Evolutionary conservation across 257 asterid genomes (phyloP).

Genomic region (Scutellaria galericulata): DNA sequence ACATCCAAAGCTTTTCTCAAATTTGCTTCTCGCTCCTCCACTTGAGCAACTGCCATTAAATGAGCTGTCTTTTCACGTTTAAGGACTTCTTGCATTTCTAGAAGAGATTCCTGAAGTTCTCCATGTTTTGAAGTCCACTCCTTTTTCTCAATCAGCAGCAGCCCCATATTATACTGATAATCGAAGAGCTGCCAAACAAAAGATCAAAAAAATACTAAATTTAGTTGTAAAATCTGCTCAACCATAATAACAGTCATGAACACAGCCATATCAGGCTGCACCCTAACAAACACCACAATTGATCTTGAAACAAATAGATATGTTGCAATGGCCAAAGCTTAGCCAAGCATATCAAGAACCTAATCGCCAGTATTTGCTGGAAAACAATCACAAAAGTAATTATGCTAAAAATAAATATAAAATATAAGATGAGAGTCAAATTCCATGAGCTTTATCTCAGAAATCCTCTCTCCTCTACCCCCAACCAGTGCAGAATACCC

Average conservation of each 20-base stretch:
- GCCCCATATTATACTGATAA: slow-evolving; percentile 89
- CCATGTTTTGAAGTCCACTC: slow-evolving; percentile 74
- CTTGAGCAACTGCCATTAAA: slow-evolving; percentile 67
- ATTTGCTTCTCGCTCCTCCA: slow-evolving; percentile 78
- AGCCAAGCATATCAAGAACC: slow-evolving; percentile 16
- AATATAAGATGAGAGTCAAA: not conserved
- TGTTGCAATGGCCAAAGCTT: not conserved
- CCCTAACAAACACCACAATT: not conserved
- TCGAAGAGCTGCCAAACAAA: slow-evolving; percentile 64
- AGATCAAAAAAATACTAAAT: slow-evolving; percentile 1
- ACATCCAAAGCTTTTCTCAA: slow-evolving; percentile 63
- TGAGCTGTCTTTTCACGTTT: slow-evolving; percentile 82
- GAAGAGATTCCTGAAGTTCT: slow-evolving; percentile 63
- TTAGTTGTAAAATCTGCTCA: not conserved
- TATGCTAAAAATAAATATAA: not conserved
- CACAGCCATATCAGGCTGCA: not conserved
- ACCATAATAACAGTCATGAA: not conserved
- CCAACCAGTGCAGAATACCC: not conserved
- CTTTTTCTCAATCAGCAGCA: slow-evolving; percentile 85
- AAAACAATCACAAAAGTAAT: not conserved
- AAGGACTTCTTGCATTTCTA: slow-evolving; percentile 67
- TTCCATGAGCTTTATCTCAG: not conserved
- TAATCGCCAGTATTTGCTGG: not conserved
- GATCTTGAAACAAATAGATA: slow-evolving; percentile 2
- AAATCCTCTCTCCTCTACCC: not conserved